Evolutionary conservation across 2,329 filamentous ascomycete genomes (phyloP).

Genomic region (Apiospora saccharicola): DNA sequence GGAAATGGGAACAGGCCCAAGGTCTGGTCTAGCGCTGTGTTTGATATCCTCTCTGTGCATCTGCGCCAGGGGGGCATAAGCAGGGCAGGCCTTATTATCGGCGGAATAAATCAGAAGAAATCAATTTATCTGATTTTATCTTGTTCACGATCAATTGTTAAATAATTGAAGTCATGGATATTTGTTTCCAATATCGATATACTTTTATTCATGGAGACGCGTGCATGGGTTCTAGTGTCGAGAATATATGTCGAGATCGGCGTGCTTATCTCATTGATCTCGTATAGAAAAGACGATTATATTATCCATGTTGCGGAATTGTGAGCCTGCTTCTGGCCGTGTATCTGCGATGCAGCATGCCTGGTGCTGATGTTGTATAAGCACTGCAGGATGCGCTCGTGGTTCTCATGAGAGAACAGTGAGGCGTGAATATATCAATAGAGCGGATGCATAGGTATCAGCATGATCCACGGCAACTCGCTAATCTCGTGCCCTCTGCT

Average conservation of each 20-base stretch:
- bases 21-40: constrained; percentile 2
- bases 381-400: too few species aligned
- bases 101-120: not conserved
- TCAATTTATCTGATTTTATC: constrained; percentile 7
- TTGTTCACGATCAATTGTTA: not conserved
- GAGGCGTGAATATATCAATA: not conserved
- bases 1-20: not conserved
- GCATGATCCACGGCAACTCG: not conserved
- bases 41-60: not conserved
- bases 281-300: not conserved
- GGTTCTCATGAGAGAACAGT: too few species aligned
- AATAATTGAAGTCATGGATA: not conserved
- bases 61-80: not conserved
- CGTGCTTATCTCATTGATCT: too few species aligned
- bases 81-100: not conserved
- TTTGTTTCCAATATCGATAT: not conserved
- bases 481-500: not conserved
- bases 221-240: too few species aligned
- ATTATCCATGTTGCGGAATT: not conserved
- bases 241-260: too few species aligned
- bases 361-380: not conserved
- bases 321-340: not conserved
- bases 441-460: not conserved
- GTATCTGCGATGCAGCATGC: not conserved
- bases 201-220: too few species aligned